phyloP scores from a whole-genome alignment of 306 rosid genomes.

The Quercus agrifolia region DNA sequence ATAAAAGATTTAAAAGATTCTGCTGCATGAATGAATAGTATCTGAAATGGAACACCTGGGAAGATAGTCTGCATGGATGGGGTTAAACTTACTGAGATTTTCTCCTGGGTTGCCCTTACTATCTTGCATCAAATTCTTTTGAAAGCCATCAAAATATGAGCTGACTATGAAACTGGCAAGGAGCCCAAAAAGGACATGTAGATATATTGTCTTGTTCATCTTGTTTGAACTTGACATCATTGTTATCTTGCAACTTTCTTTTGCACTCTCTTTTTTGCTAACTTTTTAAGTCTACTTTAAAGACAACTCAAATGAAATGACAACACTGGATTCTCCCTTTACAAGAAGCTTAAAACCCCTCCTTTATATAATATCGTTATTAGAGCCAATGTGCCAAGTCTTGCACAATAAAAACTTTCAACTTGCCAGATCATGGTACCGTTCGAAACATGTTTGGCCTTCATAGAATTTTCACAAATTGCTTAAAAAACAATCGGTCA shows the following conservation, averaged over 20 bases:
- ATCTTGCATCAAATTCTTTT: background rate
- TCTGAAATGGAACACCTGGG: too few relatives aligned
- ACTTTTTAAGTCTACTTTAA: background rate
- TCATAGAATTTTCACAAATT: too few relatives aligned
- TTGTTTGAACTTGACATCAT: slow-evolving; percentile 1
- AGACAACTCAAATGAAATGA: background rate
- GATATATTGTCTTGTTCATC: background rate
- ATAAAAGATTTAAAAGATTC: too few relatives aligned
- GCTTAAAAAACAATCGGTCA: too few relatives aligned
- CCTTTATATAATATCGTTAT: background rate
- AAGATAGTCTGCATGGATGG: background rate
- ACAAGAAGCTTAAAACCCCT: background rate
- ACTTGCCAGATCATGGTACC: too few relatives aligned
- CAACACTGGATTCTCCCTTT: background rate
- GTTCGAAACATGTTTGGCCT: too few relatives aligned
- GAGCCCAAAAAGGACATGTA: slow-evolving; percentile 15
- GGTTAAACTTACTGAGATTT: slow-evolving; percentile 17
- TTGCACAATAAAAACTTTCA: background rate
- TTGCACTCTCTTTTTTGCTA: background rate
- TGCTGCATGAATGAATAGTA: too few relatives aligned
- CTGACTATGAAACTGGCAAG: slow-evolving; percentile 5
- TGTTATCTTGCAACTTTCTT: background rate
- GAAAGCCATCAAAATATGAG: slow-evolving; percentile 9
- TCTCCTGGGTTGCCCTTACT: background rate
- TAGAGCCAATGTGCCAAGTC: background rate